Evolutionary conservation across 352 stramenopile species (phyloP).

Genomic region (Thalassiosira hispida): DNA sequence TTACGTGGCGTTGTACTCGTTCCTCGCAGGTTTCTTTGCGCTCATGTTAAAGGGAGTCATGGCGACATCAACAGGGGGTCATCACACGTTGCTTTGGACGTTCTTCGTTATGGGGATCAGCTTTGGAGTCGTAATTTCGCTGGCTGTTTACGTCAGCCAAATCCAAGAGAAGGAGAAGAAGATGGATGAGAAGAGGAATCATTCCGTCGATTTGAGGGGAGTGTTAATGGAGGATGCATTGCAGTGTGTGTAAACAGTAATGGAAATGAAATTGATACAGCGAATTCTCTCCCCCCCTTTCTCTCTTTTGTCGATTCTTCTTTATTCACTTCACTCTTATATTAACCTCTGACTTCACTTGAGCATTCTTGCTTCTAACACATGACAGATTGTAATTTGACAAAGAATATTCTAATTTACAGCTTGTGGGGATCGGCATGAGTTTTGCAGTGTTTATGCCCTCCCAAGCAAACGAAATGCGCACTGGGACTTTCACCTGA

Average conservation of each 20-base stretch:
- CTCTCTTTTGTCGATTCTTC: not conserved
- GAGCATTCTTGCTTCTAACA: too few species aligned
- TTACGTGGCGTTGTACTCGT: conserved; percentile 30
- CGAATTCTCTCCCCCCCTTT: not conserved
- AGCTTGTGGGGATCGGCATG: not conserved
- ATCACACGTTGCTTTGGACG: conserved; percentile 32
- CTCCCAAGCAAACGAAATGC: not conserved
- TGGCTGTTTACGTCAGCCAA: conserved; percentile 17
- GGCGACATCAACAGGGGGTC: not conserved
- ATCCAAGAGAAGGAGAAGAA: conserved; percentile 19
- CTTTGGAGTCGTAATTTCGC: conserved; percentile 17
- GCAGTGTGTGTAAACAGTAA: conserved; percentile 24
- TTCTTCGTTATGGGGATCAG: conserved; percentile 24
- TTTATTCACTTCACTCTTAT: not conserved
- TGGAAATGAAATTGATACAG: not conserved
- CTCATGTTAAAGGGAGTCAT: conserved; percentile 35
- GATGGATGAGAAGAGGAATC: not conserved
- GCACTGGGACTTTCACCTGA: not conserved
- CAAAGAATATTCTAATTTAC: not conserved
- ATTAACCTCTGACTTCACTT: too few species aligned
- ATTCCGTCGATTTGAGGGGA: not conserved
- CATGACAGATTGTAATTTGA: too few species aligned
- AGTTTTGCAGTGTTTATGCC: not conserved
- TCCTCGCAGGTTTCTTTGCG: conserved; percentile 25
- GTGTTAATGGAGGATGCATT: not conserved